Conservation (phyloP, 345 rosid species). For the Laguncularia racemosa region DNA sequence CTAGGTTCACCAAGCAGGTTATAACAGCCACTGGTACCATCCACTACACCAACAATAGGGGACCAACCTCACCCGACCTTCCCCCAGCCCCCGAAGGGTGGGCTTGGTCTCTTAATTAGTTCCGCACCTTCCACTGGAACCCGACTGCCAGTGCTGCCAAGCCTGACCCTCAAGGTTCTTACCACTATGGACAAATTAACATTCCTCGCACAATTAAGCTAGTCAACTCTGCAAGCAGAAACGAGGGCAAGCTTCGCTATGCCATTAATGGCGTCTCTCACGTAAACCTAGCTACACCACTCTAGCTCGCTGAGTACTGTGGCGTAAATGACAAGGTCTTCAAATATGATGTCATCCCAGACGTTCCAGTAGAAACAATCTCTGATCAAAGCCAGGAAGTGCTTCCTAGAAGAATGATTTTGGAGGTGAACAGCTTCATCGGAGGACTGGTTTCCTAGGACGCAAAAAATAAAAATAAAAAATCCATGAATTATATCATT, state of each 20-base stretch:
- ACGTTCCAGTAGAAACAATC: constrained; percentile 7
- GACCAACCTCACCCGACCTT: constrained; percentile 21
- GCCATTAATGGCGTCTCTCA: constrained; percentile 35
- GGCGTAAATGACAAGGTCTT: constrained; percentile 9
- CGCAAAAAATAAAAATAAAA: no score
- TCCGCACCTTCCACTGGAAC: constrained; percentile 38
- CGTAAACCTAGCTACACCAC: constrained; percentile 26
- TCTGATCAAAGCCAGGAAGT: no score
- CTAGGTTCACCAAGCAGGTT: constrained; percentile 23
- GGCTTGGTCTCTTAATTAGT: constrained; percentile 31
- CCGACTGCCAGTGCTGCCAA: constrained; percentile 33
- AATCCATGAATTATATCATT: no score
- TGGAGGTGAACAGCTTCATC: no score
- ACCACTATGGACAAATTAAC: constrained; percentile 31
- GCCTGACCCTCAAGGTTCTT: constrained; percentile 49
- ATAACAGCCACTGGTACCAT: constrained; percentile 21
- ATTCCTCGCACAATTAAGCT: constrained; percentile 28
- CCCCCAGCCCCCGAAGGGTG: constrained; percentile 27
- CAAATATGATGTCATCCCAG: constrained; percentile 14
- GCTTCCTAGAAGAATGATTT: no score
- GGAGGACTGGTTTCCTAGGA: no score
- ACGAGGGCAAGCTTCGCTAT: constrained; percentile 16
- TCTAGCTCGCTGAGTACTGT: constrained; percentile 32
- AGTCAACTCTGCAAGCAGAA: constrained; percentile 17
- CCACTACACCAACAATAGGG: constrained; percentile 21